Percentiles rank a stretch among this genome's conserved stretches.
Evolutionary conservation across 352 stramenopile species (phyloP).

Genomic region (Phytophthora pini): DNA sequence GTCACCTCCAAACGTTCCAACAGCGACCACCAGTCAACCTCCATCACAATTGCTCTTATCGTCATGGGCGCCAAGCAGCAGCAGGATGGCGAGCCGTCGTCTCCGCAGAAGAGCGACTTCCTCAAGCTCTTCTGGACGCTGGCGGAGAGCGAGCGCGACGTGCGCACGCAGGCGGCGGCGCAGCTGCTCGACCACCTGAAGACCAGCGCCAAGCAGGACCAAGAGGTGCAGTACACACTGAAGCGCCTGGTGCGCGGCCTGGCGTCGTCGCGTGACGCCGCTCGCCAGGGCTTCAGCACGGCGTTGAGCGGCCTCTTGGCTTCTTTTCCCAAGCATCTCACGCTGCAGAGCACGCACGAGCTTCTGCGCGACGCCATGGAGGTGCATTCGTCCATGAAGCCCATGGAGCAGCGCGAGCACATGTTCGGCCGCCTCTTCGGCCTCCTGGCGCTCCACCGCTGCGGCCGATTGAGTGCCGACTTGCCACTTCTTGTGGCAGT

Average conservation of each 20-base stretch:
- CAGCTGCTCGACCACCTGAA: conserved; percentile 62
- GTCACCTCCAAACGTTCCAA: neutral
- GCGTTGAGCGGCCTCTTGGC: conserved; percentile 75
- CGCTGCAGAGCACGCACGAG: conserved; percentile 59
- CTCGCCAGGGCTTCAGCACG: conserved; percentile 91
- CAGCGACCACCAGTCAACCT: conserved; percentile 43
- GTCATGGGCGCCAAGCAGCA: conserved; percentile 49
- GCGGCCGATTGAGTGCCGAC: conserved; percentile 60
- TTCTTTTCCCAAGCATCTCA: conserved; percentile 49
- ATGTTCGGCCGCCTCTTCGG: conserved; percentile 92
- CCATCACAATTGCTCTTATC: conserved; percentile 34
- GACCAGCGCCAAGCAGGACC: conserved; percentile 35
- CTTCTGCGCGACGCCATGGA: conserved; percentile 82
- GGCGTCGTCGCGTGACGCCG: conserved; percentile 88
- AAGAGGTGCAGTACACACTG: conserved; percentile 89
- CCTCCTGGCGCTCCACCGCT: conserved; percentile 83
- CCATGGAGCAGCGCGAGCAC: conserved; percentile 93
- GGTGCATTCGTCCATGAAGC: conserved; percentile 86
- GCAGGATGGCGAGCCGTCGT: conserved; percentile 16
- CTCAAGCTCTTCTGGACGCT: conserved; percentile 91
- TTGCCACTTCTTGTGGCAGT: conserved; percentile 48
- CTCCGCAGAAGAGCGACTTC: conserved; percentile 64
- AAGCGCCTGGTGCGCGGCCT: conserved; percentile 92
- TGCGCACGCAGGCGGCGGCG: conserved; percentile 64
- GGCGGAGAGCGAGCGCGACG: conserved; percentile 71